Percentiles rank a stretch among this genome's conserved stretches.
phyloP scores from a whole-genome alignment of 495 filamentous ascomycete genomes.

The Xylaria intraflava region DNA sequence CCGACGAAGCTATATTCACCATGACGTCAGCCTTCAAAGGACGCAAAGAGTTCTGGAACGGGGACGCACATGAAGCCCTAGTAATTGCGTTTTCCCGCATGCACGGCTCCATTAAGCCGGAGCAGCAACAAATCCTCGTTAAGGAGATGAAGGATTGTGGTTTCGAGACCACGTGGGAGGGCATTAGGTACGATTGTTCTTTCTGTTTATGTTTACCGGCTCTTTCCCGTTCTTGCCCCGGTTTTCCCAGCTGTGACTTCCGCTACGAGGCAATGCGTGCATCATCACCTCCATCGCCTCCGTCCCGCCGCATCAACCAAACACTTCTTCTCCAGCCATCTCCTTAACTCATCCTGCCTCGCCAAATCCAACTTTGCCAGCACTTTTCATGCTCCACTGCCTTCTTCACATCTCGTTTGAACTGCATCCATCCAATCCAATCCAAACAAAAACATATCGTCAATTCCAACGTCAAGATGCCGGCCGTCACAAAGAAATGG shows the following conservation, averaged over 20 bases:
- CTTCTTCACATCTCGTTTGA: not conserved
- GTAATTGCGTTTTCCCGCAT: slow-evolving; percentile 15
- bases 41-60: slow-evolving; percentile 16
- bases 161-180: slow-evolving; percentile 25
- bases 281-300: too few relatives aligned
- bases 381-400: not conserved
- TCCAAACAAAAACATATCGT: not conserved
- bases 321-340: too few relatives aligned
- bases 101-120: not conserved
- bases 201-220: not conserved
- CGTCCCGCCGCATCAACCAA: too few relatives aligned
- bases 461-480: not conserved
- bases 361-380: not conserved
- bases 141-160: slow-evolving; percentile 21
- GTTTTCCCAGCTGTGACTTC: too few relatives aligned
- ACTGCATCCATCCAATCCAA: not conserved
- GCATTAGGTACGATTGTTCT: slow-evolving; percentile 27
- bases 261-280: not conserved
- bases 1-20: not conserved
- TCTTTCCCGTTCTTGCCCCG: too few relatives aligned
- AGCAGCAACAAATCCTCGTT: slow-evolving; percentile 21
- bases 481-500: slow-evolving; percentile 13
- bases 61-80: slow-evolving; percentile 22
- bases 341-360: too few relatives aligned
- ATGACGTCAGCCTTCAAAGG: not conserved